These are phyloP conservation scores for Rhazya stricta DNA, from an alignment of 257 asterid genomes.

Conservation along the genomic window DNA sequence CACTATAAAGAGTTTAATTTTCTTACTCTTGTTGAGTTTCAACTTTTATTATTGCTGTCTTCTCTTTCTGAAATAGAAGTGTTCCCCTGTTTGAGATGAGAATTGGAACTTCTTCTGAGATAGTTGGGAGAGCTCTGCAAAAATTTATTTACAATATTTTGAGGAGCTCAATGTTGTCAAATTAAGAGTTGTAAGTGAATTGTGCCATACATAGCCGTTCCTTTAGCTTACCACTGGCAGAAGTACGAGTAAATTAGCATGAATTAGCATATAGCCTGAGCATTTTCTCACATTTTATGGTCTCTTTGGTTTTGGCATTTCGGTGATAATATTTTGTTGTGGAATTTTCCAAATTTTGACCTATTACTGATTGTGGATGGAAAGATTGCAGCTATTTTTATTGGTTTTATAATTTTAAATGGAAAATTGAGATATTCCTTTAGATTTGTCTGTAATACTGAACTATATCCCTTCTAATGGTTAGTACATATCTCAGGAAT, in stretches of 20 bases:
- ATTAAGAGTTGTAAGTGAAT: neutral
- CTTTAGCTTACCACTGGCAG: no score
- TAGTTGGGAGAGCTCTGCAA: neutral
- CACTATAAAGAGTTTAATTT: neutral
- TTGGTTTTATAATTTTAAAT: no score
- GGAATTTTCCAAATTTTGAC: neutral
- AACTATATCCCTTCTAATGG: no score
- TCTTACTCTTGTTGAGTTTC: neutral
- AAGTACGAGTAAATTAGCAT: no score
- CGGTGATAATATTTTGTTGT: neutral
- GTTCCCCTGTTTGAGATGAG: neutral
- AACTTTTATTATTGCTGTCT: neutral
- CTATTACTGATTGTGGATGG: no score
- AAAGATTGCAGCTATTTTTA: no score
- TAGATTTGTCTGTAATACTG: no score
- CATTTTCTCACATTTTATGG: neutral
- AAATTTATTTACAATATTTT: neutral
- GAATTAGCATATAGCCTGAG: neutral
- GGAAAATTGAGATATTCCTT: no score
- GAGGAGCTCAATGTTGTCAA: neutral
- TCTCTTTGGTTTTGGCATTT: no score
- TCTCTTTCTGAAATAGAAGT: neutral
- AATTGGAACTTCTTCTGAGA: neutral
- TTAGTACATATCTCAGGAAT: no score
- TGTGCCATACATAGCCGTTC: neutral